Percentiles rank a stretch among this genome's conserved stretches.
Conservation (phyloP, 352 stramenopile species). For the Globisporangium sylvaticum region DNA sequence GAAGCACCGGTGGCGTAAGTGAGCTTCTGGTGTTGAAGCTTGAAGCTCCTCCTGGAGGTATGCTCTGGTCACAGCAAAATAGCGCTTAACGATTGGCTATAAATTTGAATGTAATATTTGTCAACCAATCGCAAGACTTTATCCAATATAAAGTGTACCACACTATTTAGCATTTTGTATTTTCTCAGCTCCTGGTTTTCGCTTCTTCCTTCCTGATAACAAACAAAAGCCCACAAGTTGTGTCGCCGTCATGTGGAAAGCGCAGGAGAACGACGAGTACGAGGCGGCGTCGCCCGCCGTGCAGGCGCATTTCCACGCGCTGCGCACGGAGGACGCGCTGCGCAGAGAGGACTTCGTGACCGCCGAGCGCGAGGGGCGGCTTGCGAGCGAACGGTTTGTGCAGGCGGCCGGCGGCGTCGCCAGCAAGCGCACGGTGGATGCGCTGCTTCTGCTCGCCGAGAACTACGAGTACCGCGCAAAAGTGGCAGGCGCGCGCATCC, state of each 20-base stretch:
- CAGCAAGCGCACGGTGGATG: constrained; percentile 67
- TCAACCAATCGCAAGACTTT: neutral
- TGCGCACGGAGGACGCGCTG: constrained; percentile 62
- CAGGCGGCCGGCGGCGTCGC: constrained; percentile 47
- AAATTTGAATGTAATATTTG: no score
- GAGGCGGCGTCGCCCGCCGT: constrained; percentile 66
- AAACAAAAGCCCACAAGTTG: neutral
- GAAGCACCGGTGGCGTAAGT: no score
- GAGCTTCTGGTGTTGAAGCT: no score
- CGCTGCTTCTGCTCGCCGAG: constrained; percentile 62
- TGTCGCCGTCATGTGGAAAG: constrained; percentile 45
- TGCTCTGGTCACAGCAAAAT: no score
- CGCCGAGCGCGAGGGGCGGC: constrained; percentile 63
- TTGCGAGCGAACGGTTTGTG: constrained; percentile 69
- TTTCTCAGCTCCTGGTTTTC: no score
- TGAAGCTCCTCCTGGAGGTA: no score
- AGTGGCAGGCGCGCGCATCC: constrained; percentile 42
- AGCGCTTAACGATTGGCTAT: no score
- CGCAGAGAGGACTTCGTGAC: constrained; percentile 42
- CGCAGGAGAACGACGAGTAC: constrained; percentile 63
- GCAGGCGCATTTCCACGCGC: constrained; percentile 78
- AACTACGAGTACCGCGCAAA: constrained; percentile 81
- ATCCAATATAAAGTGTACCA: neutral
- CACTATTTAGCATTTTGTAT: neutral
- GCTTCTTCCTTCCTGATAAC: constrained; percentile 5